These are phyloP conservation scores for Sungouiozyma intestinalis DNA, from an alignment of 805 yeast species.

Conservation along the genomic window DNA sequence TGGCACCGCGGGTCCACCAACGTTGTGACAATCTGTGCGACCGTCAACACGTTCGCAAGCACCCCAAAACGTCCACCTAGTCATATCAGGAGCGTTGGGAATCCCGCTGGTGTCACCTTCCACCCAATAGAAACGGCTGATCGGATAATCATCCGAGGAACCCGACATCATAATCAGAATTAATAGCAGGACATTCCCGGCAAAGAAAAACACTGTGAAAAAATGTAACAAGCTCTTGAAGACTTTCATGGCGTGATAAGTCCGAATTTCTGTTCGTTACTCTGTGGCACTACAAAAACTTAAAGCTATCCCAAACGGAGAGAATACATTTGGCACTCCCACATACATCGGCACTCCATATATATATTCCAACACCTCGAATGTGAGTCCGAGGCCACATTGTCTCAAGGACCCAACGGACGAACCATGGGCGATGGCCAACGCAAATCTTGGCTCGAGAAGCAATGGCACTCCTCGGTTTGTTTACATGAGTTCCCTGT, in stretches of 20 bases:
- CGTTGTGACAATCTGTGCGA: conserved; percentile 11
- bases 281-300: no score
- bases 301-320: no score
- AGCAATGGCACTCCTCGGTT: no score
- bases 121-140: conserved; percentile 60
- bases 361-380: not conserved
- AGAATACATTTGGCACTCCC: no score
- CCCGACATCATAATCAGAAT: conserved; percentile 59
- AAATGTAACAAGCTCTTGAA: conserved; percentile 7
- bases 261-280: no score
- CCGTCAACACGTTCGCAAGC: conserved; percentile 33
- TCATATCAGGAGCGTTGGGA: conserved; percentile 34
- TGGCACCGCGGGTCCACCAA: conserved; percentile 57
- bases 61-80: conserved; percentile 87
- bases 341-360: no score
- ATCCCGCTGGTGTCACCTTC: conserved; percentile 55
- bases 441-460: not conserved
- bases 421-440: not conserved
- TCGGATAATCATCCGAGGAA: conserved; percentile 45
- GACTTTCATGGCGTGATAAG: conserved; percentile 3
- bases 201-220: conserved; percentile 20
- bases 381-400: not conserved
- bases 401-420: not conserved
- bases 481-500: not conserved
- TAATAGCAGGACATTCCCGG: conserved; percentile 38